phyloP scores from a whole-genome alignment of 2,329 filamentous ascomycete genomes.

The Penicillium glabrum region DNA sequence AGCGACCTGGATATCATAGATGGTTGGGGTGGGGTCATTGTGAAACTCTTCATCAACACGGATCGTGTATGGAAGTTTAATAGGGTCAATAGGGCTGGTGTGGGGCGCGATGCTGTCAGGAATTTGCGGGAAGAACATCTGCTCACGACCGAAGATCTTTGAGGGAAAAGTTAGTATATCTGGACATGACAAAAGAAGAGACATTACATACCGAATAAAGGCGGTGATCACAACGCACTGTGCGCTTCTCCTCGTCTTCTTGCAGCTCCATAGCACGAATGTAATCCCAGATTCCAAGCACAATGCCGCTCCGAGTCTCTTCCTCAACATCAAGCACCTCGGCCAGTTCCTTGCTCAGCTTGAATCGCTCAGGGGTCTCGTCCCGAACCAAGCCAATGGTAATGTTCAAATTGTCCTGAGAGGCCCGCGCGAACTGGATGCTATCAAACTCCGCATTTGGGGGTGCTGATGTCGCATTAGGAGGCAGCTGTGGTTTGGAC shows the following conservation, averaged over 20 bases:
- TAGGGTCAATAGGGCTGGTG: slow-evolving; percentile 74
- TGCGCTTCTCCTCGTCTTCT: slow-evolving; percentile 92
- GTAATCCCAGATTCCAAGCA: slow-evolving; percentile 95
- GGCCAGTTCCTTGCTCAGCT: slow-evolving; percentile 73
- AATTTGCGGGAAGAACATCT: slow-evolving; percentile 82
- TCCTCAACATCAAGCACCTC: slow-evolving; percentile 84
- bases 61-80: slow-evolving; percentile 88
- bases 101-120: slow-evolving; percentile 77
- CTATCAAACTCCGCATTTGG: slow-evolving; percentile 81
- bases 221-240: slow-evolving; percentile 84
- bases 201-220: slow-evolving; percentile 67
- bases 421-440: slow-evolving; percentile 84
- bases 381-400: slow-evolving; percentile 83
- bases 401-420: slow-evolving; percentile 90
- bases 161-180: slow-evolving; percentile 4
- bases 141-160: slow-evolving; percentile 75
- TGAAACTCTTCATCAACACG: slow-evolving; percentile 85
- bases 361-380: slow-evolving; percentile 82
- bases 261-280: slow-evolving; percentile 81
- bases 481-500: slow-evolving; percentile 70
- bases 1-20: slow-evolving; percentile 86
- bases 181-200: not conserved
- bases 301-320: slow-evolving; percentile 81
- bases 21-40: slow-evolving; percentile 70
- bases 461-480: slow-evolving; percentile 54